Conservation (phyloP, 2,329 filamentous ascomycete species). For the Diaporthe citrichinensis region DNA sequence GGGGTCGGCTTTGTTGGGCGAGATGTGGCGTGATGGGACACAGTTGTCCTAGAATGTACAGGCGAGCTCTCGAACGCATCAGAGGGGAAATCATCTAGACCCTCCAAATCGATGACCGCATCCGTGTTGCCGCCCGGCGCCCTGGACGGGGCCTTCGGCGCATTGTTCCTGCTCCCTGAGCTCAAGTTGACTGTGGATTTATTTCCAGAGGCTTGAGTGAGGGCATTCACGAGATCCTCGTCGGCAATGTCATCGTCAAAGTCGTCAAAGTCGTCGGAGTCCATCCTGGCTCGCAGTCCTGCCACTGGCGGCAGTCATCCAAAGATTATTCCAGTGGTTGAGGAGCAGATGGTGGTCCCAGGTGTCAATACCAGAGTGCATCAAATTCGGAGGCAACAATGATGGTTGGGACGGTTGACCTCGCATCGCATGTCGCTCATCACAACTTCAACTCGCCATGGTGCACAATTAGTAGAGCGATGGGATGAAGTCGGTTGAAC, state of each 20-base stretch:
- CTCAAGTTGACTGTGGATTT: not conserved
- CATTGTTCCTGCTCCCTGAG: not conserved
- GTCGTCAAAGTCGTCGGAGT: constrained; percentile 75
- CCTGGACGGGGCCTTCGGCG: not conserved
- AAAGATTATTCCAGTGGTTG: too few relatives aligned
- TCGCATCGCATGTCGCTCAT: not conserved
- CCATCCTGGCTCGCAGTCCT: constrained; percentile 54
- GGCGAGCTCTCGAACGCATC: constrained; percentile 79
- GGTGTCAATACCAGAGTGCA: not conserved
- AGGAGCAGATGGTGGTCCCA: not conserved
- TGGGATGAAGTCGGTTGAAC: not conserved
- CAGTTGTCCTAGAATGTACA: constrained; percentile 47
- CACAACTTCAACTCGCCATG: not conserved
- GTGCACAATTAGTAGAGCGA: not conserved
- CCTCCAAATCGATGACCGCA: constrained; percentile 50
- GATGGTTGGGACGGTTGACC: not conserved
- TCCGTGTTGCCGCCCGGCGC: not conserved
- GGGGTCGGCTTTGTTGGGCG: constrained; percentile 43
- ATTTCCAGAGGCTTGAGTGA: constrained; percentile 62
- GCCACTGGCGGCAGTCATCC: not conserved
- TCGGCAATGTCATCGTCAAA: constrained; percentile 76
- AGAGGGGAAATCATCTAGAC: constrained; percentile 69
- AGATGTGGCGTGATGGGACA: constrained; percentile 29
- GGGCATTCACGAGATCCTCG: constrained; percentile 74
- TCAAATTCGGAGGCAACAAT: not conserved